phyloP scores from a whole-genome alignment of 352 stramenopile species.

The Phytopythium delawarense region DNA sequence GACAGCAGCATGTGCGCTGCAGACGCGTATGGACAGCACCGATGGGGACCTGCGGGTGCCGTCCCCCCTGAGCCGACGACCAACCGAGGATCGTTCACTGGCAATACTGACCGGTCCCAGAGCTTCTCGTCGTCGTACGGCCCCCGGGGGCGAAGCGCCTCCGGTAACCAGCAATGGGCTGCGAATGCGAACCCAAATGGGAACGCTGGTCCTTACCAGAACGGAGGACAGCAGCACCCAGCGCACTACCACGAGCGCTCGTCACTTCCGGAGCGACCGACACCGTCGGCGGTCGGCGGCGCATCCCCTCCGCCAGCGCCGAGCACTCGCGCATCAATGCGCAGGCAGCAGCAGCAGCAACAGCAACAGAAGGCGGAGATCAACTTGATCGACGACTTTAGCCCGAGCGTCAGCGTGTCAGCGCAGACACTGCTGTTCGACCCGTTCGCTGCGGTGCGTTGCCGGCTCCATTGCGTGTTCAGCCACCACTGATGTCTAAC shows the following conservation, averaged over 20 bases:
- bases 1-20: not conserved
- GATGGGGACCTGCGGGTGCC: slow-evolving; percentile 39
- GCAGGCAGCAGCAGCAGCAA: slow-evolving; percentile 11
- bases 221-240: slow-evolving; percentile 13
- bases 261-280: slow-evolving; percentile 18
- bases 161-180: slow-evolving; percentile 5
- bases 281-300: slow-evolving; percentile 9
- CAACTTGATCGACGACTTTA: slow-evolving; percentile 76
- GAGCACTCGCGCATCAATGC: slow-evolving; percentile 2
- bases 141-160: not conserved
- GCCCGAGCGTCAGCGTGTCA: slow-evolving; percentile 49
- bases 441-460: slow-evolving; percentile 54
- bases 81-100: slow-evolving; percentile 17
- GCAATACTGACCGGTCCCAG: not conserved
- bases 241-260: slow-evolving; percentile 18
- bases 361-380: slow-evolving; percentile 53
- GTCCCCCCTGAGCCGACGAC: slow-evolving; percentile 9
- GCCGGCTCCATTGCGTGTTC: too few relatives aligned
- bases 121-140: slow-evolving; percentile 2
- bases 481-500: not conserved
- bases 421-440: slow-evolving; percentile 75
- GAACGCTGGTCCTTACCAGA: not conserved
- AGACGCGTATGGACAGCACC: slow-evolving; percentile 61
- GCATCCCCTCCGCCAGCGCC: slow-evolving; percentile 11
- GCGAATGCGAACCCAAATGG: not conserved